These are phyloP conservation scores for Trametes gibbosa DNA, from an alignment of 768 basidiomycete species.

Conservation along the genomic window DNA sequence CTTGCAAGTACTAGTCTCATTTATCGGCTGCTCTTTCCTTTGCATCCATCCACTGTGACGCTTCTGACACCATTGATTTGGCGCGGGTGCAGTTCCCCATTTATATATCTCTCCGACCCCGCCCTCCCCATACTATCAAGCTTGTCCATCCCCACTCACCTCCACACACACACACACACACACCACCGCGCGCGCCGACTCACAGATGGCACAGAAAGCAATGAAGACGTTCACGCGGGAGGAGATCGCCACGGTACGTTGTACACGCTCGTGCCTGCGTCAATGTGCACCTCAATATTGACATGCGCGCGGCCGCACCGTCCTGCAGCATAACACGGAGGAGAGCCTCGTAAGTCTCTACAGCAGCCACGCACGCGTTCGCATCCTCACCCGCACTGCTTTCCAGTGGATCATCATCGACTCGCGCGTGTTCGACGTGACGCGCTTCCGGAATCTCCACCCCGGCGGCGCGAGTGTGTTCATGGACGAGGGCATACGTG, in stretches of 20 bases:
- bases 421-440: conserved; percentile 73
- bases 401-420: conserved; percentile 77
- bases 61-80: neutral
- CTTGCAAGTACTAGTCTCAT: too few species aligned
- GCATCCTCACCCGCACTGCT: neutral
- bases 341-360: conserved; percentile 60
- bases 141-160: neutral
- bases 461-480: conserved; percentile 76
- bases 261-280: conserved; percentile 7
- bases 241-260: conserved; percentile 59
- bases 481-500: conserved; percentile 68
- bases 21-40: too few species aligned
- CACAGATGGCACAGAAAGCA: conserved; percentile 25
- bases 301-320: too few species aligned
- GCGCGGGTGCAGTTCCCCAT: conserved; percentile 5
- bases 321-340: conserved; percentile 69
- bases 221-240: conserved; percentile 50
- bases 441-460: conserved; percentile 72
- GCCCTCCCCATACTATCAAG: neutral
- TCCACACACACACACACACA: neutral
- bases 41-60: too few species aligned
- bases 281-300: neutral
- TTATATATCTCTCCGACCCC: neutral
- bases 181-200: neutral
- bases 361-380: neutral